phyloP scores from a whole-genome alignment of 768 basidiomycete genomes.

The Mycena kentingensis region DNA sequence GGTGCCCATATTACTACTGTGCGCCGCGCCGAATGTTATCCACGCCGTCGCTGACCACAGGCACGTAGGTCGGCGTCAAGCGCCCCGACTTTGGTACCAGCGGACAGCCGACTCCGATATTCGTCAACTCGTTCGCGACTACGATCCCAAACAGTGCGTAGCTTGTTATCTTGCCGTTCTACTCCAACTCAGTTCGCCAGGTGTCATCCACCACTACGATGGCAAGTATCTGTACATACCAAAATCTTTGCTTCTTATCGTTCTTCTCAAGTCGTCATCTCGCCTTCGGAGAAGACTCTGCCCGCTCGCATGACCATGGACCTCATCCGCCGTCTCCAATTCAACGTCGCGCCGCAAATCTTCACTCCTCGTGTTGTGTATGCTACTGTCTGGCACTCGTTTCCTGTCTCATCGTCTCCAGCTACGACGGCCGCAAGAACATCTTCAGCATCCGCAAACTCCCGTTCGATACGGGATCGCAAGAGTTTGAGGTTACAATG shows the following conservation, averaged over 20 bases:
- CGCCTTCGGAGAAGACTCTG: slow-evolving; percentile 66
- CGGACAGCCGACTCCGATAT: slow-evolving; percentile 45
- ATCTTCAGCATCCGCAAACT: slow-evolving; percentile 62
- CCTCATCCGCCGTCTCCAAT: slow-evolving; percentile 65
- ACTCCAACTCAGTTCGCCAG: too few species aligned
- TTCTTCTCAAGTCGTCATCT: slow-evolving; percentile 49
- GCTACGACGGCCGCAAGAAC: slow-evolving; percentile 83
- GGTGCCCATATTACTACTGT: slow-evolving; percentile 20
- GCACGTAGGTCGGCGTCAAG: slow-evolving; percentile 57
- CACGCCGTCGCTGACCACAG: background rate
- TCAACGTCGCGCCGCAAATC: slow-evolving; percentile 53
- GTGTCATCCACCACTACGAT: slow-evolving; percentile 82
- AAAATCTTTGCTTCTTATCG: slow-evolving; percentile 9
- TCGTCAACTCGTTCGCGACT: slow-evolving; percentile 65
- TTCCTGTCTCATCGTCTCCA: background rate
- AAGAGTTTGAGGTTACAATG: slow-evolving; percentile 69
- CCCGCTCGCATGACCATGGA: slow-evolving; percentile 72
- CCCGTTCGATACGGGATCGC: slow-evolving; percentile 52
- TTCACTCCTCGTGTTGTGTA: slow-evolving; percentile 70
- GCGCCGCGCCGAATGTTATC: background rate
- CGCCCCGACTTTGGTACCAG: slow-evolving; percentile 63
- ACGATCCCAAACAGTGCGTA: slow-evolving; percentile 60
- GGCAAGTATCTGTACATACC: slow-evolving; percentile 44
- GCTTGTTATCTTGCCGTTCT: too few species aligned
- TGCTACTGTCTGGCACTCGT: slow-evolving; percentile 1